Conservation (phyloP, 495 filamentous ascomycete genomes). For the Xylaria nigripes region DNA sequence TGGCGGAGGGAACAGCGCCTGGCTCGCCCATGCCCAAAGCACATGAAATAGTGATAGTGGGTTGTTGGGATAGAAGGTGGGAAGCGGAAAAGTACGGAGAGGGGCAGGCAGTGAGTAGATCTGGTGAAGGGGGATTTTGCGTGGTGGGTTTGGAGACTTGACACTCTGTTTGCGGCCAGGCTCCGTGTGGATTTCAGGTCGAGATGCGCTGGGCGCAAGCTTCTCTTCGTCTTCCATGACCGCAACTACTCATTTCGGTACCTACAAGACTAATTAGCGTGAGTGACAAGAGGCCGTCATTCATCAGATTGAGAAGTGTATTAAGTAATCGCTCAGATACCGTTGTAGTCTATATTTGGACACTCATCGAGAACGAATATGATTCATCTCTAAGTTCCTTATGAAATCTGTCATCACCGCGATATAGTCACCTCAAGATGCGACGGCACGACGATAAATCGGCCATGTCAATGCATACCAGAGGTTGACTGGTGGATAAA, state of each 20-base stretch:
- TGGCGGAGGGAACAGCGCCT: conserved; percentile 55
- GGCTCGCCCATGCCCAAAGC: conserved; percentile 63
- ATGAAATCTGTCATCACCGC: conserved; percentile 54
- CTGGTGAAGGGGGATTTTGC: conserved; percentile 43
- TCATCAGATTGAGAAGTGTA: not conserved
- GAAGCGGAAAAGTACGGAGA: conserved; percentile 70
- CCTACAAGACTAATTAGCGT: conserved; percentile 22
- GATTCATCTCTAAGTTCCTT: conserved; percentile 60
- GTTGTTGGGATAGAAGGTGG: conserved; percentile 83
- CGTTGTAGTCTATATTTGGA: conserved; percentile 91
- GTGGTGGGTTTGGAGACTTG: conserved; percentile 8
- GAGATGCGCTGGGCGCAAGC: conserved; percentile 15
- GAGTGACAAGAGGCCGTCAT: not conserved
- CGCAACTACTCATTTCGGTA: conserved; percentile 30
- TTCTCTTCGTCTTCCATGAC: conserved; percentile 35
- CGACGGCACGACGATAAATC: not conserved
- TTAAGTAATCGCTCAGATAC: conserved; percentile 74
- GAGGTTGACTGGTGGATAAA: not conserved
- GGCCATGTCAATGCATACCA: not conserved
- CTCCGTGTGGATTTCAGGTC: conserved; percentile 12
- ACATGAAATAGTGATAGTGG: conserved; percentile 79
- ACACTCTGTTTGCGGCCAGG: not conserved
- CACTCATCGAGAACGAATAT: conserved; percentile 57
- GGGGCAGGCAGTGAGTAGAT: conserved; percentile 78
- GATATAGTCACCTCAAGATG: conserved; percentile 12